These are phyloP conservation scores for Teunomyces cretensis DNA, from an alignment of 805 yeast species.

Conservation along the genomic window DNA sequence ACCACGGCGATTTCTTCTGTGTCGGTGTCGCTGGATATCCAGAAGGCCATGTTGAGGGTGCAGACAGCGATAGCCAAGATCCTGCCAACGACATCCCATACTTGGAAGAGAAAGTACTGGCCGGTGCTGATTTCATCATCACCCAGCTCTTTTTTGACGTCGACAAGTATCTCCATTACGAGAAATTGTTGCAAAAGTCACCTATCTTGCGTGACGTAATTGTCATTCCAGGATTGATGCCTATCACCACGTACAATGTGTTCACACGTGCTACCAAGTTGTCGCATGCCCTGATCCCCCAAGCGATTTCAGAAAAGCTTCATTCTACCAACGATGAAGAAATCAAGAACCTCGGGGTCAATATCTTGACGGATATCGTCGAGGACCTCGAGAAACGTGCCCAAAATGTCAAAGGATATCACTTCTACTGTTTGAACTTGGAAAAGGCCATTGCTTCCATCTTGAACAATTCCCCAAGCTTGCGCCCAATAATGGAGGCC, in stretches of 20 bases:
- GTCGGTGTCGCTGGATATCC: constrained; percentile 98
- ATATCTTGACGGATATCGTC: constrained; percentile 63
- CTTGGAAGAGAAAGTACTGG: constrained; percentile 79
- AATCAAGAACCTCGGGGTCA: constrained; percentile 82
- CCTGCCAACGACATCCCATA: constrained; percentile 71
- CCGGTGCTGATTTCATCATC: constrained; percentile 93
- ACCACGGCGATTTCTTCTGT: constrained; percentile 81
- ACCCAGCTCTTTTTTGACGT: constrained; percentile 91
- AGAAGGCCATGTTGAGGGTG: constrained; percentile 90
- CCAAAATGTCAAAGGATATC: constrained; percentile 72
- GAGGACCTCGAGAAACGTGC: constrained; percentile 54
- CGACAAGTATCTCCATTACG: constrained; percentile 70
- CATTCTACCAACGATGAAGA: constrained; percentile 67
- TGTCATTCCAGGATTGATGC: constrained; percentile 87
- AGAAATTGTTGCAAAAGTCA: constrained; percentile 45
- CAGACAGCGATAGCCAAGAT: constrained; percentile 53
- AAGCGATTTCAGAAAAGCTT: constrained; percentile 48
- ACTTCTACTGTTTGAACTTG: constrained; percentile 87
- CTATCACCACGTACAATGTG: constrained; percentile 78
- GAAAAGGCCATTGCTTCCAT: constrained; percentile 91
- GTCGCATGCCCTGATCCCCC: constrained; percentile 83
- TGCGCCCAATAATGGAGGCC: constrained; percentile 46
- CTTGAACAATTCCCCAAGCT: constrained; percentile 58
- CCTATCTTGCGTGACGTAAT: constrained; percentile 48
- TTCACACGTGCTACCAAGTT: constrained; percentile 87